These are phyloP conservation scores for Tetrahymena elliotti DNA, from an alignment of 73 alveolate genomes.

Conservation along the genomic window DNA sequence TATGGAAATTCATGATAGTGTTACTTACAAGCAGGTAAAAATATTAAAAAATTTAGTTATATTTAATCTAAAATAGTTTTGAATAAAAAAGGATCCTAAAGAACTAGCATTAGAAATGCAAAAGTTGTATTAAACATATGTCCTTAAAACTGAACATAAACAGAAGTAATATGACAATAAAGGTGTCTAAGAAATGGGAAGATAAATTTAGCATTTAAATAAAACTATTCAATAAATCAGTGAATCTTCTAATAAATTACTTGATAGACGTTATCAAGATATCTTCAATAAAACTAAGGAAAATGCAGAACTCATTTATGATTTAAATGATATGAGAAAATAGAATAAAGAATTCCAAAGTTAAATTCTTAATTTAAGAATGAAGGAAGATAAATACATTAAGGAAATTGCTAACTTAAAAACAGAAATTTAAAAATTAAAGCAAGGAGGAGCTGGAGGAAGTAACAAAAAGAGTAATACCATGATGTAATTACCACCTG, in stretches of 20 bases:
- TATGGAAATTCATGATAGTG: conserved; percentile 71
- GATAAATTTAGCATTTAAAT: conserved; percentile 73
- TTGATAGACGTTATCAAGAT: conserved; percentile 61
- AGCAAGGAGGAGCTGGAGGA: neutral
- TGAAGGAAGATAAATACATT: conserved; percentile 10
- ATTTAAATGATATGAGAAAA: conserved; percentile 61
- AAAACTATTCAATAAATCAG: conserved; percentile 62
- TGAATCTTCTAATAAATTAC: conserved; percentile 62
- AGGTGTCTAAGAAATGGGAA: conserved; percentile 71
- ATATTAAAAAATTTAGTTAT: neutral
- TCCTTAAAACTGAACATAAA: conserved; percentile 60
- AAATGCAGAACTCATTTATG: conserved; percentile 65
- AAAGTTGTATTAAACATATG: conserved; percentile 70
- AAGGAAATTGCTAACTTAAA: neutral
- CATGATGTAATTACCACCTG: neutral
- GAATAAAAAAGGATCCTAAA: neutral
- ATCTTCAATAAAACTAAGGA: conserved; percentile 73
- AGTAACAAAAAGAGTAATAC: neutral
- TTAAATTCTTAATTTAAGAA: conserved; percentile 1
- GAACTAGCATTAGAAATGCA: conserved; percentile 64
- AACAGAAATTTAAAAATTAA: neutral
- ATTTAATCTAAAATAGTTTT: neutral
- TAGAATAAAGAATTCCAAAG: conserved; percentile 47
- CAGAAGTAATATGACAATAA: conserved; percentile 79
- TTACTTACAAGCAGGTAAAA: conserved; percentile 63